These are phyloP conservation scores for Exidia glandulosa DNA, from an alignment of 768 basidiomycete species.

Conservation along the genomic window DNA sequence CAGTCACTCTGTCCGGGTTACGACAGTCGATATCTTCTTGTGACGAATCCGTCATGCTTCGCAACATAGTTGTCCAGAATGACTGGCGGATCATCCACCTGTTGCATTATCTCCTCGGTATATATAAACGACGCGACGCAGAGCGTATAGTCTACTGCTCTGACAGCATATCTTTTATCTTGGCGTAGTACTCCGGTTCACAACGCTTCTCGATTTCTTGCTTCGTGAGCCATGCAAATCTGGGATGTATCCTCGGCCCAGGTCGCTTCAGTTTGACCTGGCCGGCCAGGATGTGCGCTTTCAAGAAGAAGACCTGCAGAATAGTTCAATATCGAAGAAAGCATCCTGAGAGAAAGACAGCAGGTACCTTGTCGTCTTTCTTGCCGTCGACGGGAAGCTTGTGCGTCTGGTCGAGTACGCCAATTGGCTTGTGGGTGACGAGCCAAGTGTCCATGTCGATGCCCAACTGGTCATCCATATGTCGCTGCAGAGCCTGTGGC, in stretches of 20 bases:
- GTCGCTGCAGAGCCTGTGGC: conserved; percentile 61
- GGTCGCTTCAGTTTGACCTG: conserved; percentile 47
- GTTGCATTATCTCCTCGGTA: too few relatives aligned
- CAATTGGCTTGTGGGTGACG: conserved; percentile 82
- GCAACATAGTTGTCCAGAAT: too few relatives aligned
- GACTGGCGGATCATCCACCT: too few relatives aligned
- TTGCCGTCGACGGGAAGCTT: not conserved
- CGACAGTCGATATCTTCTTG: too few relatives aligned
- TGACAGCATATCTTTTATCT: conserved; percentile 71
- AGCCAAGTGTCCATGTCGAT: conserved; percentile 87
- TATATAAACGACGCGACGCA: not conserved
- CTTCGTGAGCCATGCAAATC: conserved; percentile 95
- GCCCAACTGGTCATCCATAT: conserved; percentile 64
- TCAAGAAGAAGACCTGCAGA: conserved; percentile 82
- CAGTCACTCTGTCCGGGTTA: too few relatives aligned
- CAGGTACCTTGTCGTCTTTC: not conserved
- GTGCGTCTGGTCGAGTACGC: conserved; percentile 48
- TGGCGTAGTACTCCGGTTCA: conserved; percentile 61
- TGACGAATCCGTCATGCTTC: too few relatives aligned
- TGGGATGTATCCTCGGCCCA: conserved; percentile 37
- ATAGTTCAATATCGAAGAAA: not conserved
- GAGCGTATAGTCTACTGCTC: conserved; percentile 29
- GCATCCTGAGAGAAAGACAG: not conserved
- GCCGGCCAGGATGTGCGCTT: conserved; percentile 86
- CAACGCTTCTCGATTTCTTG: conserved; percentile 72